Conservation (phyloP, 768 basidiomycete species). For the Trametes elegans region DNA sequence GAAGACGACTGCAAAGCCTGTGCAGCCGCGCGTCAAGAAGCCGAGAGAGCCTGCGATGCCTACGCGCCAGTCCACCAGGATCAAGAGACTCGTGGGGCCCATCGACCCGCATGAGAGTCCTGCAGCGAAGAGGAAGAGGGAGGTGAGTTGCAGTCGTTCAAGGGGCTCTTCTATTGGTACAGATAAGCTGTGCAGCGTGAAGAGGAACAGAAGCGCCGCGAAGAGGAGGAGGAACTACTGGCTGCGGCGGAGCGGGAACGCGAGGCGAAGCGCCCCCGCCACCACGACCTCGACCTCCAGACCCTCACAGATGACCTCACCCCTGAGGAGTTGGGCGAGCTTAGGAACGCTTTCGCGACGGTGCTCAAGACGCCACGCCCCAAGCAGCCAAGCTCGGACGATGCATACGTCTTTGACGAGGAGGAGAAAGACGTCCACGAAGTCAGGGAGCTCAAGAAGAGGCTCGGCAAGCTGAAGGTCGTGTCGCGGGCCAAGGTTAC, state of each 20-base stretch:
- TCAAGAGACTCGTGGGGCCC: conserved; percentile 46
- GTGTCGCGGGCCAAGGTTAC: conserved; percentile 81
- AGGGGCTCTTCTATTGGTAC: neutral
- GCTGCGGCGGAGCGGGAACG: conserved; percentile 61
- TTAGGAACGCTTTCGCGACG: conserved; percentile 45
- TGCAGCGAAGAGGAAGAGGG: conserved; percentile 60
- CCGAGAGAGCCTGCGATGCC: conserved; percentile 49
- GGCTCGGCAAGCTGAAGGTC: conserved; percentile 56
- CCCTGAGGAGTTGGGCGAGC: conserved; percentile 42
- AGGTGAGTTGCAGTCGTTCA: conserved; percentile 39
- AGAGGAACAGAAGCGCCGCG: conserved; percentile 44
- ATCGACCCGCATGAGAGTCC: conserved; percentile 65
- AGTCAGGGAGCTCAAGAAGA: conserved; percentile 53
- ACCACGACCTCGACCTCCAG: conserved; percentile 59
- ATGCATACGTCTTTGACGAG: conserved; percentile 48
- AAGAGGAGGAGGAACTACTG: conserved; percentile 61
- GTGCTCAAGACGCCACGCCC: conserved; percentile 38
- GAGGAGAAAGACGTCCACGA: conserved; percentile 47
- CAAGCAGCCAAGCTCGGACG: conserved; percentile 43
- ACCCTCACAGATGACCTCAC: conserved; percentile 51
- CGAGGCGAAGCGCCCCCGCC: conserved; percentile 65
- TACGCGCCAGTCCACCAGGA: conserved; percentile 64
- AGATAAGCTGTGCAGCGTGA: conserved; percentile 39
- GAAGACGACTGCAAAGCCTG: conserved; percentile 54
- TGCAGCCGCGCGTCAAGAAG: conserved; percentile 51